Evolutionary conservation across 2,329 filamentous ascomycete species (phyloP).

Genomic region (Nakataea oryzae): DNA sequence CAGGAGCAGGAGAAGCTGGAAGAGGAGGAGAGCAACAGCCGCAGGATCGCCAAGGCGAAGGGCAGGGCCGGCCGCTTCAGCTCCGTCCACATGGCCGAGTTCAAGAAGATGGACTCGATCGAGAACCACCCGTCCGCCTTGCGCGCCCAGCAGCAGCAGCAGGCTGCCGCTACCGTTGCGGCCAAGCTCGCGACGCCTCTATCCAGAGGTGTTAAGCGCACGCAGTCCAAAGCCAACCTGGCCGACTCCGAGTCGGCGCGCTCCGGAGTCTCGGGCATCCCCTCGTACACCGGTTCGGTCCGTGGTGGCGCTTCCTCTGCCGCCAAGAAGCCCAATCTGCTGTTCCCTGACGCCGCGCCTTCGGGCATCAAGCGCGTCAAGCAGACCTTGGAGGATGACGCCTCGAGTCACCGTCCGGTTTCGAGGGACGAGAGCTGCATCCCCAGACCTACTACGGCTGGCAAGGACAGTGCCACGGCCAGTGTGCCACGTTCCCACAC

Average conservation of each 20-base stretch:
- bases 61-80: slow-evolving; percentile 73
- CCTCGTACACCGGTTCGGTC: not conserved
- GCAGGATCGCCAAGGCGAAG: slow-evolving; percentile 73
- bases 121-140: slow-evolving; percentile 74
- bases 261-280: not conserved
- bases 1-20: slow-evolving; percentile 43
- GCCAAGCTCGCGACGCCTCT: not conserved
- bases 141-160: slow-evolving; percentile 41
- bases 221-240: slow-evolving; percentile 47
- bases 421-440: slow-evolving; percentile 41
- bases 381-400: slow-evolving; percentile 56
- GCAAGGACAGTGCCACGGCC: slow-evolving; percentile 20
- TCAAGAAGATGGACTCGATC: slow-evolving; percentile 98
- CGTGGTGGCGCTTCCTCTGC: slow-evolving; percentile 13
- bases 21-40: slow-evolving; percentile 32
- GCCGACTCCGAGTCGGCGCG: slow-evolving; percentile 44
- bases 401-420: slow-evolving; percentile 51
- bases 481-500: slow-evolving; percentile 33
- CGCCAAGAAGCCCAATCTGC: slow-evolving; percentile 16
- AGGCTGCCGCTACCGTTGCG: not conserved
- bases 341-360: slow-evolving; percentile 18
- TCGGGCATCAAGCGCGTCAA: slow-evolving; percentile 61
- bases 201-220: slow-evolving; percentile 36
- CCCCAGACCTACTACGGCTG: slow-evolving; percentile 34
- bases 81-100: slow-evolving; percentile 74